Base-by-base conservation (phyloP, 78 protist species). In the Cavenderia fasciculata region DNA sequence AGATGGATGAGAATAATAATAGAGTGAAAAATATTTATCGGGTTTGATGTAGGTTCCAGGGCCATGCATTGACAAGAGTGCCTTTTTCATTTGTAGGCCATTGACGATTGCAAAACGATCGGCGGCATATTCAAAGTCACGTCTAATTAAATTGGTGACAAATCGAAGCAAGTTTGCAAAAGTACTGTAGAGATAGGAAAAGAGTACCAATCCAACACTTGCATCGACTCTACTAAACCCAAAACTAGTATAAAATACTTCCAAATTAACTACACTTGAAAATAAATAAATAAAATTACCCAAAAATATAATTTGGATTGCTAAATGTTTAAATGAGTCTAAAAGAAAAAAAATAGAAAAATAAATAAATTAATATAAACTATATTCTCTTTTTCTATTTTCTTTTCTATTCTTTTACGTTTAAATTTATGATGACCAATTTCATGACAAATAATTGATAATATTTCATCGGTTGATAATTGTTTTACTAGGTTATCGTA, bases 391-490 rank as follows among this genome's bases (percentile, higher is more conserved):
- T 14, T n/a, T n/a, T n/a, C n/a, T n/a, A n/a, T n/a, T n/a, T n/a
- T n/a, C n/a, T n/a, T n/a, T 44, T 44, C 49, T 11, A 6, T 44
- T 10, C 6, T 25, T 23, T 25, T 68, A 79, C 90, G 90, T 51
- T 66, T 68, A 44, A 68, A 82, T 68, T 69, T 82, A 82, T 82
- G 90, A 82, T 82, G 90, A 57, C 72, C 90, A 68, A 82, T 82
- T 68, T 82, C 90, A 68, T 82, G 90, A 56, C 90, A 66, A 18
- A 82, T 82, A 33, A 82, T 68, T 54, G 90, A 74, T 52, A 82
- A 43, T 7, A 82, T 56, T 43, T 82, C 90, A 36, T 46, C 43
- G 2, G 78, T 68, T 41, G 90, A 68, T 65, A 52, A 56, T 68
- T 82, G 77, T 56, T 66, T 82, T 21, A 82, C 43, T 68, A 82